A percentile compares a stretch with the other conserved stretches of the same genome.
These are phyloP conservation scores for Herpetomonas tarakana DNA, from an alignment of 208 protist genomes.

Conservation along the genomic window DNA sequence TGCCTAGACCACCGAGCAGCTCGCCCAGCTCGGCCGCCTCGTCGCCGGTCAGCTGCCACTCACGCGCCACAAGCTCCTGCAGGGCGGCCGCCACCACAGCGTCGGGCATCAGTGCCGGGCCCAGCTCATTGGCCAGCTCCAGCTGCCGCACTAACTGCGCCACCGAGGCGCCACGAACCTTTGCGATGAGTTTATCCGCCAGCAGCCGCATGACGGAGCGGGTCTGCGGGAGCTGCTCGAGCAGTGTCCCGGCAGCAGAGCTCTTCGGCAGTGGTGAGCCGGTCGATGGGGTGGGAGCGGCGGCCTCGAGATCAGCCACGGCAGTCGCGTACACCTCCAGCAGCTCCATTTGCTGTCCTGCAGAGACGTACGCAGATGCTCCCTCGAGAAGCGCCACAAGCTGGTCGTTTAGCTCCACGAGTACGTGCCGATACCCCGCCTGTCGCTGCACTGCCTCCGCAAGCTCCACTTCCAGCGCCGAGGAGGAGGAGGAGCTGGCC, in stretches of 20 bases:
- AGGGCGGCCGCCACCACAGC: constrained; percentile 58
- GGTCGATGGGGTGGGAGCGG: neutral
- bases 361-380: constrained; percentile 56
- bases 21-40: constrained; percentile 27
- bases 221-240: constrained; percentile 36
- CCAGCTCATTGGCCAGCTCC: constrained; percentile 54
- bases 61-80: constrained; percentile 51
- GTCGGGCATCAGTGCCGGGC: constrained; percentile 46
- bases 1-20: constrained; percentile 35
- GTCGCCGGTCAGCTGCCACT: constrained; percentile 23
- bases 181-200: constrained; percentile 52
- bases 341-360: constrained; percentile 49
- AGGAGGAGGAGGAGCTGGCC: neutral
- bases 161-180: constrained; percentile 30
- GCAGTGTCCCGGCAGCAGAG: constrained; percentile 9
- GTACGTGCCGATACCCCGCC: constrained; percentile 36
- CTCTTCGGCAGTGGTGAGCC: neutral
- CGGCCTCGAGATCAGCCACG: constrained; percentile 22
- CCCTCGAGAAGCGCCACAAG: constrained; percentile 46
- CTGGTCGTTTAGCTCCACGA: constrained; percentile 56
- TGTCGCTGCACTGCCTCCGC: constrained; percentile 45
- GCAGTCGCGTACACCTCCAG: constrained; percentile 50
- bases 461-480: constrained; percentile 14
- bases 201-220: constrained; percentile 38
- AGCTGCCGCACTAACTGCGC: constrained; percentile 54